A percentile compares a stretch with the other conserved stretches of the same genome.
Evolutionary conservation across 1,284 basidiomycete species (phyloP).

Genomic region (Ceratobasidium sp.): DNA sequence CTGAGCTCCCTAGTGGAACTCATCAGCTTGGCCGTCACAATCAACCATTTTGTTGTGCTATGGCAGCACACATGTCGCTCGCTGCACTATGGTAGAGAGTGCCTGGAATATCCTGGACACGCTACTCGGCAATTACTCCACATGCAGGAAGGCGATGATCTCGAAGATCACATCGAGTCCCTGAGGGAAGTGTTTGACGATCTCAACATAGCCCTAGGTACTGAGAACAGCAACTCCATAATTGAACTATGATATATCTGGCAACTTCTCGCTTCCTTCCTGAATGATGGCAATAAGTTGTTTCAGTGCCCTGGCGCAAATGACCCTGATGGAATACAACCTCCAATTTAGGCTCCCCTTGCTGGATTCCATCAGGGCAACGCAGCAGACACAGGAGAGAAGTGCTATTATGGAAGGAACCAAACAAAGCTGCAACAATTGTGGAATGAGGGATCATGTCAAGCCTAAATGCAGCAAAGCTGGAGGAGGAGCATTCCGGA

Average conservation of each 20-base stretch:
- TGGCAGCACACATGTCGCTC: conserved; percentile 16
- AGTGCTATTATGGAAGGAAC: not conserved
- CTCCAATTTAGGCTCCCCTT: not conserved
- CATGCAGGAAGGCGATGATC: not conserved
- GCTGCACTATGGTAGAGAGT: not conserved
- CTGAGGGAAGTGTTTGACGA: not conserved
- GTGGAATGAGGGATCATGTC: not conserved
- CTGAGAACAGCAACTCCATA: not conserved
- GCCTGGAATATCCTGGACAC: not conserved
- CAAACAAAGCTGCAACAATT: conserved; percentile 1
- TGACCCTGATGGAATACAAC: not conserved
- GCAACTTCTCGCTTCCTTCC: conserved; percentile 8
- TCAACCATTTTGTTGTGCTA: no score
- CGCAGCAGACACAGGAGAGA: not conserved
- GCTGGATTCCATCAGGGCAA: not conserved
- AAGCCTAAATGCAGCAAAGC: not conserved
- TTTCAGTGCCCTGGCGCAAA: not conserved
- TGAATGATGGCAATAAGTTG: conserved; percentile 27
- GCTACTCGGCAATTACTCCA: not conserved
- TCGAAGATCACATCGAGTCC: conserved; percentile 16
- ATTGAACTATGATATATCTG: conserved; percentile 16
- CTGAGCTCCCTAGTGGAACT: no score
- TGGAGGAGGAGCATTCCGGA: not conserved
- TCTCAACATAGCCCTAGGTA: conserved; percentile 3
- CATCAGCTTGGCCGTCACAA: no score